Percentiles rank a stretch among this genome's conserved stretches.
Conservation (phyloP, 1,284 basidiomycete genomes). For the Tremellales sp. region DNA sequence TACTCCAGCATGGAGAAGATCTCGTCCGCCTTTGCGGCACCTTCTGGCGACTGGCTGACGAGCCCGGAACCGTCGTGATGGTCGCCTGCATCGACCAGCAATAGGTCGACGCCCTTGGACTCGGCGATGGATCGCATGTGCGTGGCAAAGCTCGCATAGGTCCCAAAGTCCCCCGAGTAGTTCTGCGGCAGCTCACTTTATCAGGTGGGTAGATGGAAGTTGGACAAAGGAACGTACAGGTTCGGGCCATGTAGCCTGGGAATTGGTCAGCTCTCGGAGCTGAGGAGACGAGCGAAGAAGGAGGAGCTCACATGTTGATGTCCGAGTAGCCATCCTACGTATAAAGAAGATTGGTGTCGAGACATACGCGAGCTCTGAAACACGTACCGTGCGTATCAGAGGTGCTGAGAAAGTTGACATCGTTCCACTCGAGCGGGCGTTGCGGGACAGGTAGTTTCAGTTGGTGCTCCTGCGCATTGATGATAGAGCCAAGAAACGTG, state of each 20-base stretch:
- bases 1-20: constrained; percentile 73
- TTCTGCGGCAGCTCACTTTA: constrained; percentile 25
- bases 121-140: constrained; percentile 72
- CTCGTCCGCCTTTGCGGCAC: constrained; percentile 70
- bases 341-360: not conserved
- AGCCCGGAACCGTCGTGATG: constrained; percentile 65
- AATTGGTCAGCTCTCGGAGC: constrained; percentile 11
- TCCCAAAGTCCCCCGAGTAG: constrained; percentile 65
- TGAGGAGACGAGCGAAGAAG: not conserved
- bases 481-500: too few species aligned
- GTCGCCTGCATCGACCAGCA: constrained; percentile 51
- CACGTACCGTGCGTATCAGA: constrained; percentile 47
- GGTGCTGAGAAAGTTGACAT: constrained; percentile 47
- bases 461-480: constrained; percentile 1
- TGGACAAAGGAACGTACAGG: constrained; percentile 30
- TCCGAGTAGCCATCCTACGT: constrained; percentile 44
- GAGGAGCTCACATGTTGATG: constrained; percentile 45
- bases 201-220: not conserved
- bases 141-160: constrained; percentile 72
- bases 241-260: constrained; percentile 48
- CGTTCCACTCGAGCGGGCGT: constrained; percentile 42
- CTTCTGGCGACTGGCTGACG: constrained; percentile 40
- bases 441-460: constrained; percentile 35
- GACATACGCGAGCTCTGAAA: not conserved
- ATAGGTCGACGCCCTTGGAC: constrained; percentile 39